phyloP scores from a whole-genome alignment of 1,284 basidiomycete genomes.

The Exobasidium cylindrosporum region DNA sequence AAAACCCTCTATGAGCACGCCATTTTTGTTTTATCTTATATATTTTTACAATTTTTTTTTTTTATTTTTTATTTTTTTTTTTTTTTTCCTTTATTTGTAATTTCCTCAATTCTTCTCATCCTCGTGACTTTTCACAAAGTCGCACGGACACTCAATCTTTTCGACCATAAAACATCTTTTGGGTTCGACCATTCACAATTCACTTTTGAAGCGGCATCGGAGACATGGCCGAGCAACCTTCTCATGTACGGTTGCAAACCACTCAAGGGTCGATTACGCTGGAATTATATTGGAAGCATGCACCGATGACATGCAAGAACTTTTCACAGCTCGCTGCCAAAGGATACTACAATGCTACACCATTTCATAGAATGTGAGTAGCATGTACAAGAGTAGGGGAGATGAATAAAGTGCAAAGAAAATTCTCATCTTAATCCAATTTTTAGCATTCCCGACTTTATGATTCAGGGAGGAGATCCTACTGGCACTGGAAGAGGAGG shows the following conservation, averaged over 20 bases:
- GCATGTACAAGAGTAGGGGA: background rate
- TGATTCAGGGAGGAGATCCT: slow-evolving; percentile 37
- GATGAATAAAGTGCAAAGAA: too few species aligned
- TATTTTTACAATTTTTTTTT: background rate
- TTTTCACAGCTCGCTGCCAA: slow-evolving; percentile 47
- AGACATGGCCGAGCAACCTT: background rate
- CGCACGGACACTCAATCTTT: background rate
- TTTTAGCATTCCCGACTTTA: slow-evolving; percentile 22
- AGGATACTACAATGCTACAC: slow-evolving; percentile 49
- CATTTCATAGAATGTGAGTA: slow-evolving; percentile 16
- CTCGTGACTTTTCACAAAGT: background rate
- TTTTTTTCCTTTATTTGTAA: background rate
- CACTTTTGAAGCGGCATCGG: background rate
- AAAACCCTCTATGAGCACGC: background rate
- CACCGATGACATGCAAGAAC: slow-evolving; percentile 45
- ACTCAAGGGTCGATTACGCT: slow-evolving; percentile 43
- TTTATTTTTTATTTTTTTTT: background rate
- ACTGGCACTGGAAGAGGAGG: slow-evolving; percentile 38
- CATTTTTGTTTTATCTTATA: background rate
- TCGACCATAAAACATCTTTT: background rate
- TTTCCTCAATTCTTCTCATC: background rate
- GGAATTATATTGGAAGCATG: slow-evolving; percentile 50
- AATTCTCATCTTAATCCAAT: background rate
- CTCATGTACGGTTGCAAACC: slow-evolving; percentile 41
- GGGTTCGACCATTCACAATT: background rate